A percentile compares a stretch with the other conserved stretches of the same genome.
These are phyloP conservation scores for Leccinum truebloodii DNA, from an alignment of 768 basidiomycete genomes.

Conservation along the genomic window DNA sequence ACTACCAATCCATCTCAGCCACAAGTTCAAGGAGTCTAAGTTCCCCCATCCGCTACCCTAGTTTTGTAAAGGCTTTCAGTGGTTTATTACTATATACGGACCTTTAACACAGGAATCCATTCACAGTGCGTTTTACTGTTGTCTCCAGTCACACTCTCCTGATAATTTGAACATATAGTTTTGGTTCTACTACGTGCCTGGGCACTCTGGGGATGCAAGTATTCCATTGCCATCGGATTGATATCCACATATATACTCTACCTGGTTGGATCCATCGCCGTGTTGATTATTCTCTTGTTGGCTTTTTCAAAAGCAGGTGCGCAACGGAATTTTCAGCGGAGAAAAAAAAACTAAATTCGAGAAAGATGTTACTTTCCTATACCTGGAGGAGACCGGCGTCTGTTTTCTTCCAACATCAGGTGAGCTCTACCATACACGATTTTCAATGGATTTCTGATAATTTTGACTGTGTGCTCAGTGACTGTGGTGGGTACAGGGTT, in stretches of 20 bases:
- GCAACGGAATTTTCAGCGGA: background rate
- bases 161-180: slow-evolving; percentile 1
- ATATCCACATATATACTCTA: slow-evolving; percentile 15
- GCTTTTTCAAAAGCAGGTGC: background rate
- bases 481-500: background rate
- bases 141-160: background rate
- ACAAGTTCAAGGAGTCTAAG: background rate
- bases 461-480: background rate
- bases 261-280: background rate
- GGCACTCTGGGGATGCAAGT: slow-evolving; percentile 21
- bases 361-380: background rate
- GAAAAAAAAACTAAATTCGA: background rate
- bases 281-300: background rate
- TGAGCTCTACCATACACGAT: background rate
- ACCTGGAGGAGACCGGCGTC: background rate
- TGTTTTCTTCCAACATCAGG: background rate
- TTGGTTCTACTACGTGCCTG: slow-evolving; percentile 23
- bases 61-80: slow-evolving; percentile 14
- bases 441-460: background rate
- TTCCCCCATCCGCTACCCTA: background rate
- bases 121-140: slow-evolving; percentile 6
- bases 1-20: background rate
- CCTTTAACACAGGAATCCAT: slow-evolving; percentile 9
- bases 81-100: background rate
- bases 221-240: slow-evolving; percentile 1